Evolutionary conservation across 2,329 filamentous ascomycete genomes (phyloP).

Genomic region (Alternaria viburni): DNA sequence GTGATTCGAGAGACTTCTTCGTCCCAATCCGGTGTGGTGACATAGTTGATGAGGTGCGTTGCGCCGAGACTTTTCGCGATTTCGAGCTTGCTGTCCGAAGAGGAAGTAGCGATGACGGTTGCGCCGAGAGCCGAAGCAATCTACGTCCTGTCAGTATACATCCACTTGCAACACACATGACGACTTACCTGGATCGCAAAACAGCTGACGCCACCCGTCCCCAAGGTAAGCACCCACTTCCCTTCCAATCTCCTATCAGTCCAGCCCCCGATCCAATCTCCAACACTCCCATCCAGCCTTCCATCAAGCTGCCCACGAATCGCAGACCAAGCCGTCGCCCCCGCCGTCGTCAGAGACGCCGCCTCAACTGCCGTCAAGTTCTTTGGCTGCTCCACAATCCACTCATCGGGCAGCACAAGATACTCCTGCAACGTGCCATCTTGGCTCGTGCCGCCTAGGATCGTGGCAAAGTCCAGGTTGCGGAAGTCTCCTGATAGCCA

Average conservation of each 20-base stretch:
- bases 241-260: constrained; percentile 21
- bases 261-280: constrained; percentile 13
- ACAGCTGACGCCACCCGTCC: constrained; percentile 56
- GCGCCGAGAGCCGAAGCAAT: constrained; percentile 43
- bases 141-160: constrained; percentile 22
- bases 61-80: constrained; percentile 44
- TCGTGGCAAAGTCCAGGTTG: background rate
- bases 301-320: constrained; percentile 9
- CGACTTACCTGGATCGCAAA: constrained; percentile 34
- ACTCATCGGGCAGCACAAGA: constrained; percentile 25
- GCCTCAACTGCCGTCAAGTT: constrained; percentile 37
- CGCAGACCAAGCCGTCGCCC: constrained; percentile 31
- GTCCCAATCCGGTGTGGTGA: background rate
- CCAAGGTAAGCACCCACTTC: constrained; percentile 64
- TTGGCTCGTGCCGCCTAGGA: constrained; percentile 11
- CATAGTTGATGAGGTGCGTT: background rate
- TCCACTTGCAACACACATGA: background rate
- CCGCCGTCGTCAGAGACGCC: constrained; percentile 28
- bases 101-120: constrained; percentile 65
- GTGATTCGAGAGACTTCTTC: constrained; percentile 26
- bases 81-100: constrained; percentile 58
- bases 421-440: constrained; percentile 46
- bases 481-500: background rate
- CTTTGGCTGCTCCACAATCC: constrained; percentile 23
- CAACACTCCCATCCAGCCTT: constrained; percentile 3